Evolutionary conservation across 140 eudicot genomes (phyloP).

Genomic region (Flaveria floridana): DNA sequence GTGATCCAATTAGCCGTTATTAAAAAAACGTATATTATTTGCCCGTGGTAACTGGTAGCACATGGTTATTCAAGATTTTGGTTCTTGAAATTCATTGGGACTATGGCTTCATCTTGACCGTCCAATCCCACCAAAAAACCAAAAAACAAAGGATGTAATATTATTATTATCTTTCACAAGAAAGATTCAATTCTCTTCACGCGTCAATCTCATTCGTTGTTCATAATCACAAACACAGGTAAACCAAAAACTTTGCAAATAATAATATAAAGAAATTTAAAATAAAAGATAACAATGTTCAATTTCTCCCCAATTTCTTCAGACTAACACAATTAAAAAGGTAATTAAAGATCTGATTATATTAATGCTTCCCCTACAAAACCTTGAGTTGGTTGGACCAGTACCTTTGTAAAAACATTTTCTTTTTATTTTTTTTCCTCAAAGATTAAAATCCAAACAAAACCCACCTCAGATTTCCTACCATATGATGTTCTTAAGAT

Average conservation of each 20-base stretch:
- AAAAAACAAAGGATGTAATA: neutral
- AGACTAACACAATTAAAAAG: constrained; percentile 22
- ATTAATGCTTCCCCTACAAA: constrained; percentile 27
- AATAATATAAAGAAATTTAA: neutral
- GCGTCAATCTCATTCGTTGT: constrained; percentile 10
- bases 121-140: constrained; percentile 16
- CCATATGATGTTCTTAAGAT: constrained; percentile 33
- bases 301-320: neutral
- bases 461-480: constrained; percentile 33
- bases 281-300: neutral
- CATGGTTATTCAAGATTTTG: neutral
- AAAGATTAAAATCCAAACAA: constrained; percentile 28
- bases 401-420: constrained; percentile 13
- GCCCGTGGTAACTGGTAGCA: neutral
- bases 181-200: constrained; percentile 30
- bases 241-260: constrained; percentile 10
- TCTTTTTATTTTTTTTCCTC: neutral
- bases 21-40: neutral
- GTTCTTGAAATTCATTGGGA: neutral
- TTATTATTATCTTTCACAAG: neutral
- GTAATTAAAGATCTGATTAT: constrained; percentile 34
- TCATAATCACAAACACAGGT: neutral
- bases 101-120: constrained; percentile 31
- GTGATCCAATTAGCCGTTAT: no score
- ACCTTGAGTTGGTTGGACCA: constrained; percentile 33